phyloP scores from a whole-genome alignment of 2,329 filamentous ascomycete species.

The Alternaria panax region DNA sequence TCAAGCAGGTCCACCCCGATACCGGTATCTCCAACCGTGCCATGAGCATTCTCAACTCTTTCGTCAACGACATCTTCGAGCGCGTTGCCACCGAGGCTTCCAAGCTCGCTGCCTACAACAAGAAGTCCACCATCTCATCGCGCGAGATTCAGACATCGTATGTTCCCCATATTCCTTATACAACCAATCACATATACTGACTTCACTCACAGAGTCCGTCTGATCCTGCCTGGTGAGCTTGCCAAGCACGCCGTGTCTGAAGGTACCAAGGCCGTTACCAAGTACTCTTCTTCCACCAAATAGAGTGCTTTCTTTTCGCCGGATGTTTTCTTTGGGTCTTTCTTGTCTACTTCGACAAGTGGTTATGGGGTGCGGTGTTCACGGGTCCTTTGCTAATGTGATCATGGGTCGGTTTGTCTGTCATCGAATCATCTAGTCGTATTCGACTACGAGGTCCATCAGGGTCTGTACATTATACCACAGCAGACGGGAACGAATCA shows the following conservation, averaged over 20 bases:
- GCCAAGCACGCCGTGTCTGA: conserved; percentile 99
- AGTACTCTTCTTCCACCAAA: conserved; percentile 99
- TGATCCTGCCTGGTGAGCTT: conserved; percentile 97
- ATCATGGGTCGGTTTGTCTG: conserved; percentile 59
- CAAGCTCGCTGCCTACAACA: conserved; percentile 99
- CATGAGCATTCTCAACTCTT: conserved; percentile 99
- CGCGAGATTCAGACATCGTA: conserved; percentile 98
- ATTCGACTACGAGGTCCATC: conserved; percentile 49
- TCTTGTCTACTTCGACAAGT: conserved; percentile 56
- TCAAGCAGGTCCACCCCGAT: conserved; percentile 99
- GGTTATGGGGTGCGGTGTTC: conserved; percentile 53
- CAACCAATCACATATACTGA: conserved; percentile 35
- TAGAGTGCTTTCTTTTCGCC: conserved; percentile 64
- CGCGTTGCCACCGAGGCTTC: conserved; percentile 97
- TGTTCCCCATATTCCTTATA: conserved; percentile 40
- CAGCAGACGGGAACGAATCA: conserved; percentile 52
- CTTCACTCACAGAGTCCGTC: conserved; percentile 69
- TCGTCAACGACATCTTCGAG: conserved; percentile 99
- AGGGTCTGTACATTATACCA: conserved; percentile 54
- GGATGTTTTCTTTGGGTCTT: conserved; percentile 61
- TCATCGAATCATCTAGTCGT: conserved; percentile 48
- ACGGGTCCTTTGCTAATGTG: conserved; percentile 59
- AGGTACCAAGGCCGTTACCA: conserved; percentile 99
- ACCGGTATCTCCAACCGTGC: conserved; percentile 99
- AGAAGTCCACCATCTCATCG: conserved; percentile 99